Evolutionary conservation across 1,284 basidiomycete genomes (phyloP), one percentile per base, ranked within the genome.

Genomic region (Moniliophthora roreri): DNA sequence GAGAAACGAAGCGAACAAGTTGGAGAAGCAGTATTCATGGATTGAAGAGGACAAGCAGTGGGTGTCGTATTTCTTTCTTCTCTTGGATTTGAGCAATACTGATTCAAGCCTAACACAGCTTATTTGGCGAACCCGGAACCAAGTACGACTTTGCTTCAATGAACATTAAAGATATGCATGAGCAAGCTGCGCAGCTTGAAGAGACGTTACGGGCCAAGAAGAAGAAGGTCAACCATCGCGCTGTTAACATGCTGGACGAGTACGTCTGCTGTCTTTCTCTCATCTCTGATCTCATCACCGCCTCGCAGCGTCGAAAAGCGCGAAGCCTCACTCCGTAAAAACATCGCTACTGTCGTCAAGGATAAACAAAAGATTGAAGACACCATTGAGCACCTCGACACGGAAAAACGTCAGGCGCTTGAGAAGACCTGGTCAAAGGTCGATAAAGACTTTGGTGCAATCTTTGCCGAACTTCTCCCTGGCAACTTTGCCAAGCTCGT

Each of bases 351-450:
- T 1, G 95, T 99, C 2, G 72, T 95, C 63, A 91, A 92, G 65
- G 97, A 99, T 72, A 98, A 97, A 71, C 77, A 85, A 62, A 99
- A 98, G 78, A 99, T 99, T 53, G 93, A 98, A 65, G 84, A 89
- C 55, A 98, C 95, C 0, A 97, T 99, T 55, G 85, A 83, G 45
- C 92, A 98, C 67, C 83, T 99, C 16, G 96, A 99, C 67, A 80
- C 87, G 48, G 95, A 97, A 73, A 99, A 99, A 72, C 84, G 89
- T 26, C 95, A 97, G 62, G 93, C 97, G 0, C 76, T 99, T 50
- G 83, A 89, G 65, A 95, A 89, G 71, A 98, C 96, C 0, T 99
- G 95, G 94, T 83, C 89, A 63, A 98, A 97, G 67, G 97, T 99
- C 60, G 92, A 93, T 40, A 95, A 93, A 48, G 96, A 98, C 69